phyloP scores from a whole-genome alignment of 768 basidiomycete genomes.

The Cystofilobasidium ferigula region DNA sequence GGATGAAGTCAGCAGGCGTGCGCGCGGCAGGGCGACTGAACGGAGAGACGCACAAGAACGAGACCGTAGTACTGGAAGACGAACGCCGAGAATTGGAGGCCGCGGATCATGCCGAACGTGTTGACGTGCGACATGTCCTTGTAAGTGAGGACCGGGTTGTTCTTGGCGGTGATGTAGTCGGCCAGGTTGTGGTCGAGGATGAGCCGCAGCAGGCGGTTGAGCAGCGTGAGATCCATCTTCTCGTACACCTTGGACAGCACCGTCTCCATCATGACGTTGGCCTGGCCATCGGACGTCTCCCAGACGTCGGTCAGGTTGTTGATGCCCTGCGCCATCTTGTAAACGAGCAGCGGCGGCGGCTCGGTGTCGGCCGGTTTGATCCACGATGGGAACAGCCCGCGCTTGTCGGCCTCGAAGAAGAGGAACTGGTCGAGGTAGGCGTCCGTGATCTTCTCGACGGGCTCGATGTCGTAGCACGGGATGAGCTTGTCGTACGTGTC shows the following conservation, averaged over 20 bases:
- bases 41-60: conserved; percentile 13
- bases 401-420: conserved; percentile 98
- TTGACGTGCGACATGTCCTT: conserved; percentile 46
- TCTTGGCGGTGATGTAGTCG: conserved; percentile 98
- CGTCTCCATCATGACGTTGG: conserved; percentile 98
- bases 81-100: conserved; percentile 95
- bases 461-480: conserved; percentile 97
- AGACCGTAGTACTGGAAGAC: conserved; percentile 74
- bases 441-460: conserved; percentile 99
- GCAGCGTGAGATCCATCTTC: conserved; percentile 91
- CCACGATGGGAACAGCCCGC: conserved; percentile 96
- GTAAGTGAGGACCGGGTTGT: conserved; percentile 47
- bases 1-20: conserved; percentile 3
- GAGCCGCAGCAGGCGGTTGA: conserved; percentile 87
- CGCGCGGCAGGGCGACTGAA: neutral
- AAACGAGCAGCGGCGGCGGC: conserved; percentile 89
- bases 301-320: conserved; percentile 96
- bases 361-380: conserved; percentile 98
- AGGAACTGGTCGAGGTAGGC: conserved; percentile 84
- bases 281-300: conserved; percentile 97
- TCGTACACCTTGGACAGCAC: conserved; percentile 96
- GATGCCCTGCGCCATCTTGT: conserved; percentile 89
- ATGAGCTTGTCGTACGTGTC: conserved; percentile 98
- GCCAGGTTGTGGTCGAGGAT: conserved; percentile 98
- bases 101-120: conserved; percentile 90